phyloP scores from a whole-genome alignment of 2,329 filamentous ascomycete genomes.

The Cryphonectria japonica region DNA sequence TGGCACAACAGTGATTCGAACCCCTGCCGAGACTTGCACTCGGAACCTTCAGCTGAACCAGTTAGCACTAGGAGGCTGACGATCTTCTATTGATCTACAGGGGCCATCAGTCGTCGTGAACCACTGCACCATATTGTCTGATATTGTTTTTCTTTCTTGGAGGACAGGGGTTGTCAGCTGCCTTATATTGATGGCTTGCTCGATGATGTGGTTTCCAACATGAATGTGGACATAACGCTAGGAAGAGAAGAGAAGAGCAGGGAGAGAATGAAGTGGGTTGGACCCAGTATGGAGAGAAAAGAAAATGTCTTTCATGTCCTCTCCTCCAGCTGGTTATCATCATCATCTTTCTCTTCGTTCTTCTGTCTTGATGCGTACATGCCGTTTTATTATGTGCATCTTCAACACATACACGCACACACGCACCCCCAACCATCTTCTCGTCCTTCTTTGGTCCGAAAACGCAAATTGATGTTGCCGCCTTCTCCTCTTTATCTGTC shows the following conservation, averaged over 20 bases:
- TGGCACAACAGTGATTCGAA: neutral
- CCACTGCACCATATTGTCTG: conserved; percentile 10
- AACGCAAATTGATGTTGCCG: neutral
- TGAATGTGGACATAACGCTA: neutral
- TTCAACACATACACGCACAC: neutral
- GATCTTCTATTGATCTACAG: conserved; percentile 31
- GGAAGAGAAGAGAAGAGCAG: neutral
- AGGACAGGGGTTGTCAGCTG: neutral
- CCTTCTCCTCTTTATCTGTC: neutral
- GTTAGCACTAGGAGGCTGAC: conserved; percentile 25
- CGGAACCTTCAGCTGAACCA: conserved; percentile 27
- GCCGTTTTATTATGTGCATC: neutral
- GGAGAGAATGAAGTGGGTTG: neutral
- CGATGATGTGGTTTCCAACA: neutral
- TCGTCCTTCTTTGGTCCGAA: neutral
- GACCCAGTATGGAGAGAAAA: neutral
- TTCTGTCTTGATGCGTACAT: neutral
- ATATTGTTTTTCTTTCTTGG: neutral
- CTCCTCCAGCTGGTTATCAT: neutral
- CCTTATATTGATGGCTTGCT: neutral
- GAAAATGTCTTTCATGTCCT: neutral
- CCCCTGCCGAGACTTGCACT: conserved; percentile 31
- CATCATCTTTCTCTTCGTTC: too few relatives aligned
- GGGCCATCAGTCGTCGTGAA: neutral
- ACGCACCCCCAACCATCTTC: neutral